These are phyloP conservation scores for Penicillium rolfsii DNA, from an alignment of 2,329 filamentous ascomycete species.

Conservation along the genomic window DNA sequence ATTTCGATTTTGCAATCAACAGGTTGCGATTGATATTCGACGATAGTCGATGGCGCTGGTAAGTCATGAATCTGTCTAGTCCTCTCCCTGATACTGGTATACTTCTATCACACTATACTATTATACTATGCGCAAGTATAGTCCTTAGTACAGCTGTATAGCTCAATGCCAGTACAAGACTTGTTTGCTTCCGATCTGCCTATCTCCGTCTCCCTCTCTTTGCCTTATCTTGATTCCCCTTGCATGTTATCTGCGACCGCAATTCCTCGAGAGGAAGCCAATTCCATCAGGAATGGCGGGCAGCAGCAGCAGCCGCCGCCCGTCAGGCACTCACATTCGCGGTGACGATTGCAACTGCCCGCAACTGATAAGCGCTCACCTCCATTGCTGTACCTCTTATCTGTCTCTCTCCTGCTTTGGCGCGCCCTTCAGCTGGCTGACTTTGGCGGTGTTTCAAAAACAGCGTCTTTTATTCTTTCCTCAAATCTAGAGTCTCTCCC, in stretches of 20 bases:
- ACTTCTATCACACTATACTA: background rate
- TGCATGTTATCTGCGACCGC: conserved; percentile 20
- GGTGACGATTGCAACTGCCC: conserved; percentile 3
- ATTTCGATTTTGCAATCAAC: background rate
- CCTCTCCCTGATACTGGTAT: background rate
- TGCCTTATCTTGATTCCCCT: conserved; percentile 10
- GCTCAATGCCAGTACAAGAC: background rate
- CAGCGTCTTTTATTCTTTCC: conserved; percentile 24
- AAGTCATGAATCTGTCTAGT: conserved; percentile 9
- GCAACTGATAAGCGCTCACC: conserved; percentile 20
- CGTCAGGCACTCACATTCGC: background rate
- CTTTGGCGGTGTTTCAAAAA: background rate
- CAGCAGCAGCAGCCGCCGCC: background rate
- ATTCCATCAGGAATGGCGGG: background rate
- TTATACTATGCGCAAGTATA: background rate
- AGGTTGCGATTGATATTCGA: conserved; percentile 9
- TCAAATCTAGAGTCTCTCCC: conserved; percentile 21
- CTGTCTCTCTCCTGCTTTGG: conserved; percentile 15
- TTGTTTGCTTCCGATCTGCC: background rate
- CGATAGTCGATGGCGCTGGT: conserved; percentile 30
- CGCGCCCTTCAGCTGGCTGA: conserved; percentile 19
- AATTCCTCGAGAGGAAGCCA: background rate
- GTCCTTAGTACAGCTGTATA: background rate
- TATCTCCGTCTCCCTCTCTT: background rate
- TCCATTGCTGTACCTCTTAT: conserved; percentile 3